Conservation (phyloP, 2,329 filamentous ascomycete genomes). For the Mycosphaerelloides madeirae region DNA sequence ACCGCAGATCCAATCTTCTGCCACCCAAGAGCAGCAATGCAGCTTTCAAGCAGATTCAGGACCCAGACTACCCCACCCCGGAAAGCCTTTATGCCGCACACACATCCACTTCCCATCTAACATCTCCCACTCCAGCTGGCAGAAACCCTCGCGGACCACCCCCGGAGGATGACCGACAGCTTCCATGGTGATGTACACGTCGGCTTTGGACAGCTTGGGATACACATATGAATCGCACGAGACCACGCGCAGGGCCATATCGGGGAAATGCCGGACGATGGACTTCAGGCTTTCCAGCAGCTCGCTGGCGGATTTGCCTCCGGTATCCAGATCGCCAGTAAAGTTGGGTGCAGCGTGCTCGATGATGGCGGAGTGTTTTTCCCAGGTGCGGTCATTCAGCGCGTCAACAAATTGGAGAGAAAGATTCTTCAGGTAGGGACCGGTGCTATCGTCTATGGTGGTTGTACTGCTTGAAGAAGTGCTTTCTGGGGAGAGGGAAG, state of each 20-base stretch:
- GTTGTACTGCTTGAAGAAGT: no score
- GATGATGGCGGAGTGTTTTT: neutral
- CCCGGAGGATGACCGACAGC: neutral
- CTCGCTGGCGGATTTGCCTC: neutral
- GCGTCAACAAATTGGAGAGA: neutral
- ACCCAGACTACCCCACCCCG: neutral
- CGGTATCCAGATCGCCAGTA: neutral
- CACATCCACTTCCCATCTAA: neutral
- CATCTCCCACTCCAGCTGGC: neutral
- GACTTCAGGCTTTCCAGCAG: neutral
- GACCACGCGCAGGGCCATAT: neutral
- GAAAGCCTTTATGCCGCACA: neutral
- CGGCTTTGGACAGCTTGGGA: neutral
- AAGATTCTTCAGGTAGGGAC: neutral
- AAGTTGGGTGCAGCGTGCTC: neutral
- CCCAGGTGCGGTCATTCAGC: neutral
- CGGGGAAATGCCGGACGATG: neutral
- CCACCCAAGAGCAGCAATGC: no score
- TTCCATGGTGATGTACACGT: slow-evolving; percentile 1
- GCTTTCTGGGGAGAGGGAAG: no score
- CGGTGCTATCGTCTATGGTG: neutral
- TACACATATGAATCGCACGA: neutral
- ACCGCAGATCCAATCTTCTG: no score
- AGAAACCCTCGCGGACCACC: neutral
- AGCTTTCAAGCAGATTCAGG: no score